Evolutionary conservation across 345 rosid species (phyloP), one percentile per base, ranked within the genome.

Genomic region (Gynandropsis gynandra): DNA sequence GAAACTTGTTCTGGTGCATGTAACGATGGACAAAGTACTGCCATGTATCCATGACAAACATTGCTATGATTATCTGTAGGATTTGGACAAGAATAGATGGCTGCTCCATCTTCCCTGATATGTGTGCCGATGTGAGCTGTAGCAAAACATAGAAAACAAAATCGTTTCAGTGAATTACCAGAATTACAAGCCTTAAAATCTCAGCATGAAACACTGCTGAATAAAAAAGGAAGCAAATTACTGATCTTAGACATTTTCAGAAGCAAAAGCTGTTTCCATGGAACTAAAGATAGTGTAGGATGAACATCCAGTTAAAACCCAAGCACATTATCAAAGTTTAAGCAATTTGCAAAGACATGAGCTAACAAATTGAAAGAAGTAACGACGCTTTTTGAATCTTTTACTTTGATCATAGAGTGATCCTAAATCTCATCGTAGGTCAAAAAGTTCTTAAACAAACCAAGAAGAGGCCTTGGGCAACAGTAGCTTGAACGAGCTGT

Each of bases 41-140:
- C 84, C 85, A 81, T 1, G 89, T 72, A 51, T 81, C 89, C 82
- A 78, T 78, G 37, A 78, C 75, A 38, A 81, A 59, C 84, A 81
- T 78, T 45, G 80, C 84, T 31, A 76, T 42, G 36, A 74, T 29
- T 45, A 78, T 63, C 64, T 81, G 84, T 63, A 74, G 11, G 38
- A 66, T 42, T 56, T 74, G 89, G 59, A 69, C 40, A 24, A 42
- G 63, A 62, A 74, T 41, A 0, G 82, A 69, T 4, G 85, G 82
- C 63, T 82, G 89, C 31, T 43, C 47, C 24, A 53, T 62, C 39
- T 47, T 56, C 35, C 82, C 79, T 8, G 79, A 54, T 59, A 68
- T 51, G 46, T 74, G 67, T 7, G 74, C 63, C 7, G 65, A 64
- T 20, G 82, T 82, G 57, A 82, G 51, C 85, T 82, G 45, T 24